Percentiles rank a stretch among this genome's conserved stretches.
Evolutionary conservation across 768 basidiomycete species (phyloP).

Genomic region (Tulasnella sp.): DNA sequence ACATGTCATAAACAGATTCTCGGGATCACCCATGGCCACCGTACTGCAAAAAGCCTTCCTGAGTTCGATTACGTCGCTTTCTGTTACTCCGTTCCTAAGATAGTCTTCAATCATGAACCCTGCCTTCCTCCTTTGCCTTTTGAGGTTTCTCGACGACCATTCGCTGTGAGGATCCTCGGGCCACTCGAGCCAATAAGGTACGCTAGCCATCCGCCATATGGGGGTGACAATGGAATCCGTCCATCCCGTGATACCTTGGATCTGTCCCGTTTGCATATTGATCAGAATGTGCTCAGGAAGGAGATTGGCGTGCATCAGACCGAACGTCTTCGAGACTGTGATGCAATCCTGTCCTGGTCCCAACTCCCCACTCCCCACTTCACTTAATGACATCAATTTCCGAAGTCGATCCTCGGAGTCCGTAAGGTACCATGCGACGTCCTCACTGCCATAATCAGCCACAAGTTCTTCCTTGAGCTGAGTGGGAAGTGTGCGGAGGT

Average conservation of each 20-base stretch:
- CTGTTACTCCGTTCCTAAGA: conserved; percentile 4
- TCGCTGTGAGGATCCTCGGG: conserved; percentile 5
- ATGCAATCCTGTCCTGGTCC: not conserved
- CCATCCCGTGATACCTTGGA: conserved; percentile 3
- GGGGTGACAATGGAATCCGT: conserved; percentile 3
- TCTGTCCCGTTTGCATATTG: conserved; percentile 4
- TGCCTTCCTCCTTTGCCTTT: not conserved
- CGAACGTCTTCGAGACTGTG: not conserved
- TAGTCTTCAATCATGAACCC: not conserved
- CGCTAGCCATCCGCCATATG: conserved; percentile 2
- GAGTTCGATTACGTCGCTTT: not conserved
- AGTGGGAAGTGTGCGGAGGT: not conserved
- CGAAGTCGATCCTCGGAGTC: not conserved
- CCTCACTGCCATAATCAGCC: not conserved
- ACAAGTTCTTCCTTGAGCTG: conserved; percentile 3
- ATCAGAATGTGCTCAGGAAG: conserved; percentile 9
- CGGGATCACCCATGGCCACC: conserved; percentile 2
- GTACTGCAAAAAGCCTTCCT: not conserved
- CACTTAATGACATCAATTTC: not conserved
- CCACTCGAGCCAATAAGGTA: conserved; percentile 9
- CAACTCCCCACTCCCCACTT: conserved; percentile 4
- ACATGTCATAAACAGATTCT: conserved; percentile 1
- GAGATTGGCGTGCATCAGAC: conserved; percentile 8
- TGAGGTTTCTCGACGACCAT: not conserved
- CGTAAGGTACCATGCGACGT: not conserved